Evolutionary conservation across 1,284 basidiomycete genomes (phyloP).

Genomic region (Tilletia caries): DNA sequence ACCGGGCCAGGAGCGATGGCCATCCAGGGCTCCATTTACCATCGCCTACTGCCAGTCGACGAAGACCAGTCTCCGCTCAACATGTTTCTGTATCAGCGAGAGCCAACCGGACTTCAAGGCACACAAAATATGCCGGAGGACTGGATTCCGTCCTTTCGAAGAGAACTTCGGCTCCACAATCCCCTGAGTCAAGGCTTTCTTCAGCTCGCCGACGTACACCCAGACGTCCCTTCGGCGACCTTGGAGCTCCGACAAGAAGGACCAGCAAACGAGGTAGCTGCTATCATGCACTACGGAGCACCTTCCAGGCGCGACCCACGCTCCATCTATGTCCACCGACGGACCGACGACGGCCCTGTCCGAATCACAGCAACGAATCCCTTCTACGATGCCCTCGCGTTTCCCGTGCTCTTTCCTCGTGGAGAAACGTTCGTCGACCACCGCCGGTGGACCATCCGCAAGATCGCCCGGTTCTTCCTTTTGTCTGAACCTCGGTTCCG

Average conservation of each 20-base stretch:
- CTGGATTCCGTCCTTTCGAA: background rate
- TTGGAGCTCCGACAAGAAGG: background rate
- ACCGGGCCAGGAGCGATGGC: background rate
- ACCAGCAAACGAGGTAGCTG: background rate
- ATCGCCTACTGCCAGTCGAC: background rate
- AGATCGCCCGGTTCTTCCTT: background rate
- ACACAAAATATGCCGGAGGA: background rate
- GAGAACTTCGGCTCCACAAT: background rate
- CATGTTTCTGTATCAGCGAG: background rate
- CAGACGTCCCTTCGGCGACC: background rate
- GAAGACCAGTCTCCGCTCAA: background rate
- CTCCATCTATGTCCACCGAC: background rate
- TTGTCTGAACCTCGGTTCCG: background rate
- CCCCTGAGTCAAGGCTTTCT: background rate
- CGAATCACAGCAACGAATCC: background rate
- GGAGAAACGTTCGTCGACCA: background rate
- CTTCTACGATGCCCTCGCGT: background rate
- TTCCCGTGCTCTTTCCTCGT: background rate
- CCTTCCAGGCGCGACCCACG: background rate
- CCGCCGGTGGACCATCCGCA: background rate
- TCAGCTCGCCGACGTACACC: background rate
- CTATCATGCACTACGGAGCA: background rate
- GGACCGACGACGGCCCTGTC: background rate
- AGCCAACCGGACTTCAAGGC: background rate
- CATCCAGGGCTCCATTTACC: background rate